Percentiles rank a stretch among this genome's conserved stretches.
Evolutionary conservation across 257 asterid genomes (phyloP).

Genomic region (Fraxinus anomala): DNA sequence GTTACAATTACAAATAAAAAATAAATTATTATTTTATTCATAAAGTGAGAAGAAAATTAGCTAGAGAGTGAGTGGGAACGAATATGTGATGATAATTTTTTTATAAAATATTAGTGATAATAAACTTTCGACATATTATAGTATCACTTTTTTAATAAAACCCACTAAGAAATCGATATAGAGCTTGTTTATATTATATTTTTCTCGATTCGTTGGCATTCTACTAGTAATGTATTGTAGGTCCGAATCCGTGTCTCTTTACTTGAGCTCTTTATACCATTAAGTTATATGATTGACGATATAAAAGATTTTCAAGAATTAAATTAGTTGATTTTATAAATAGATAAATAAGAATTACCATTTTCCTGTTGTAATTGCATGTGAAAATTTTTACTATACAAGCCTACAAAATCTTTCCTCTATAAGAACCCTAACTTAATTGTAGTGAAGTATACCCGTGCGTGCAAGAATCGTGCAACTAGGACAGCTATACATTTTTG

Average conservation of each 20-base stretch:
- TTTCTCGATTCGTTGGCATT: too few species aligned
- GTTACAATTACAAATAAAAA: conserved; percentile 37
- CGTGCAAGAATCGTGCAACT: conserved; percentile 32
- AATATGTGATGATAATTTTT: conserved; percentile 22
- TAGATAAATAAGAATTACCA: conserved; percentile 24
- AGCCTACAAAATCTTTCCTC: conserved; percentile 25
- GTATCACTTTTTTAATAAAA: not conserved
- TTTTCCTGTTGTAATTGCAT: conserved; percentile 30
- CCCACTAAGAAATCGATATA: not conserved
- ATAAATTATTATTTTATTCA: conserved; percentile 40
- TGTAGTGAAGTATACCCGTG: conserved; percentile 33
- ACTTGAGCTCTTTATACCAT: too few species aligned
- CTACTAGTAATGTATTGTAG: too few species aligned
- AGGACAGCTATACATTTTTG: conserved; percentile 32
- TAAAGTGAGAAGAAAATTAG: conserved; percentile 36
- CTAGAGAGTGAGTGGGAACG: conserved; percentile 18
- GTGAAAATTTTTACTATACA: conserved; percentile 30
- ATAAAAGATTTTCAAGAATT: too few species aligned
- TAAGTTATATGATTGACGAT: too few species aligned
- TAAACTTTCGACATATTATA: not conserved
- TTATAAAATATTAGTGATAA: not conserved
- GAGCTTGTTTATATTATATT: not conserved
- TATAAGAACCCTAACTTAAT: conserved; percentile 19
- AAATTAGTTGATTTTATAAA: not conserved
- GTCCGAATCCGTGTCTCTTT: too few species aligned